Evolutionary conservation across 2,329 filamentous ascomycete species (phyloP), one percentile per base, ranked within the genome.

Genomic region (Venturiaceae sp.): DNA sequence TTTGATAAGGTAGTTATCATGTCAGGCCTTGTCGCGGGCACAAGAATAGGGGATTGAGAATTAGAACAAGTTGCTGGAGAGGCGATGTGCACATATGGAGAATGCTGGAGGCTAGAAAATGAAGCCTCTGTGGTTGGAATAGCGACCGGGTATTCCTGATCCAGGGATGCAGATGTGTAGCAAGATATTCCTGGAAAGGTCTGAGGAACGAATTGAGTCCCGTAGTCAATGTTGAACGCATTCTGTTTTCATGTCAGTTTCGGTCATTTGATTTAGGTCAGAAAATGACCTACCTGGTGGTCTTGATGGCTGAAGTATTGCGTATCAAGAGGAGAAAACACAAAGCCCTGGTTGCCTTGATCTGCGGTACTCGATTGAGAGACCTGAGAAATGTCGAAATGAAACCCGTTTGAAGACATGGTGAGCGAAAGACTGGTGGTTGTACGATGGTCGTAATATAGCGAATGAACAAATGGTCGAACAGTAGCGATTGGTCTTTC

Each of bases 161-260:
- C 52, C 32, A 14, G 23, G 30, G 34, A 13, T 21, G 52, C 32
- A 53, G 52, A 37, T 34, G 52, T 34, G 52, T 53, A 50, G 52
- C 52, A 37, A 36, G 21, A 19, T 16, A 53, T n/a, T 4, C 6
- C 21, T 14, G 50, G 30, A 53, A 53, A 53, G 1, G 30, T 36
- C n/a, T 28, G 52, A 5, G 52, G 32, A 14, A 50, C 32, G 19
- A 34, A 37, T 5, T 53, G 52, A 36, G 1, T 23, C 28, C 52
- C 32, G 52, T 53, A 34, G 52, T 50, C 52, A 36, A 34, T 37
- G 52, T 37, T 53, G 34, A 37, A 34, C 28, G 32, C 52, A 53
- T 53, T 34, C 52, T 53, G 26, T 13, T 11, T 33, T 14, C 13
- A 28, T 19, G 30, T 37, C 21, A 34, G 5, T 23, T 23, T 2